A percentile compares a stretch with the other conserved stretches of the same genome.
These are phyloP conservation scores for Capsicum baccatum DNA, from an alignment of 257 asterid species.

Conservation along the genomic window DNA sequence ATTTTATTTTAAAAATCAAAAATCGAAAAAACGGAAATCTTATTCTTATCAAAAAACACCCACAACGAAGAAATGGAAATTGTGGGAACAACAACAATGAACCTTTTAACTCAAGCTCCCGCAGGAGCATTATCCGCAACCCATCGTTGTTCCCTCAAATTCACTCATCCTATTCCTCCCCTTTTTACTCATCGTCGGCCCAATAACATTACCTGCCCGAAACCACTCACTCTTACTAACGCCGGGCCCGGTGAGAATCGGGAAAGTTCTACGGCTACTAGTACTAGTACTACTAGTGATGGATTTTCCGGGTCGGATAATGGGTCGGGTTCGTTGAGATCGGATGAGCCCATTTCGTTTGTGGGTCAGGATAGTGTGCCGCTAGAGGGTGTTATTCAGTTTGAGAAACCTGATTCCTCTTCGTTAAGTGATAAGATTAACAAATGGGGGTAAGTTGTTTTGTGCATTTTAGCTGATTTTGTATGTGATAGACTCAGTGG, in stretches of 20 bases:
- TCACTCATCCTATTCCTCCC: slow-evolving; percentile 64
- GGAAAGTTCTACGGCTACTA: slow-evolving; percentile 42
- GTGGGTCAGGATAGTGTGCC: slow-evolving; percentile 62
- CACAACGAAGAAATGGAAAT: neutral
- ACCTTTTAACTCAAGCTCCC: slow-evolving; percentile 57
- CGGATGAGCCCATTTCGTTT: slow-evolving; percentile 45
- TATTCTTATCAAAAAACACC: neutral
- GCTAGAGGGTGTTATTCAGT: slow-evolving; percentile 89
- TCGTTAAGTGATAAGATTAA: slow-evolving; percentile 42
- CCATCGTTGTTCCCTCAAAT: slow-evolving; percentile 67
- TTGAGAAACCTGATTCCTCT: slow-evolving; percentile 60
- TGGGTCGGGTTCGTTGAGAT: slow-evolving; percentile 28
- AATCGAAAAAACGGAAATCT: neutral
- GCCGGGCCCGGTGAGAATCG: slow-evolving; percentile 47
- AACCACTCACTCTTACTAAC: slow-evolving; percentile 49
- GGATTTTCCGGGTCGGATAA: neutral
- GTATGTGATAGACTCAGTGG: neutral
- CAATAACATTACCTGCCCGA: slow-evolving; percentile 38
- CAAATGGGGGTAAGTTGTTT: slow-evolving; percentile 69
- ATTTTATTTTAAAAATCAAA: neutral
- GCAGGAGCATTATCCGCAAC: slow-evolving; percentile 60
- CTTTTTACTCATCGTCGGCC: slow-evolving; percentile 62
- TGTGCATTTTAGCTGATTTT: neutral
- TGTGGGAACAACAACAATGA: slow-evolving; percentile 37
- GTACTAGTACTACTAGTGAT: neutral